phyloP scores from a whole-genome alignment of 768 basidiomycete genomes.

The Hericium alpestre region DNA sequence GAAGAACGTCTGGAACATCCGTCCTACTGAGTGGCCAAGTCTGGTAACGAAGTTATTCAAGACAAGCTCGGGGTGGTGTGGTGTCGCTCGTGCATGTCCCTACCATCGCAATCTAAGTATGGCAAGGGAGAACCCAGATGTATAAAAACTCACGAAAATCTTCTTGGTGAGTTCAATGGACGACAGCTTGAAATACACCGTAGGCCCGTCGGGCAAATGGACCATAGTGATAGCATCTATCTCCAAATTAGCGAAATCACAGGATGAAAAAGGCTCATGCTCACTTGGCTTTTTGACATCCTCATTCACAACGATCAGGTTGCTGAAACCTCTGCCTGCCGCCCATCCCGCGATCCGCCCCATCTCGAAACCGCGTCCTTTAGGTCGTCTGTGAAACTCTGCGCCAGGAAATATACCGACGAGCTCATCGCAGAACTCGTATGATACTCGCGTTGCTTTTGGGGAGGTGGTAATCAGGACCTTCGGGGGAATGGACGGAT shows the following conservation, averaged over 20 bases:
- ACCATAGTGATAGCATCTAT: slow-evolving; percentile 88
- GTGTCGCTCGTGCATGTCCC: slow-evolving; percentile 88
- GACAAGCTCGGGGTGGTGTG: slow-evolving; percentile 91
- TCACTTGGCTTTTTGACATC: slow-evolving; percentile 89
- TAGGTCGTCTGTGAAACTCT: slow-evolving; percentile 78
- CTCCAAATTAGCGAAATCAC: too few relatives aligned
- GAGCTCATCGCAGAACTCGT: slow-evolving; percentile 88
- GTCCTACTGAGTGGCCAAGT: slow-evolving; percentile 85
- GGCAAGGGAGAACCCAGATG: background rate
- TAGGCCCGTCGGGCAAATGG: slow-evolving; percentile 85
- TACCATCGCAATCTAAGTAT: slow-evolving; percentile 17
- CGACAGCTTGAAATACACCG: slow-evolving; percentile 90
- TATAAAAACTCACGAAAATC: slow-evolving; percentile 54
- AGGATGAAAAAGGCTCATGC: slow-evolving; percentile 21
- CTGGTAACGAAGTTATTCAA: slow-evolving; percentile 91
- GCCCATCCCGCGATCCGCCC: slow-evolving; percentile 92
- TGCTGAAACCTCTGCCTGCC: slow-evolving; percentile 76
- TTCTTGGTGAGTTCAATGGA: slow-evolving; percentile 79
- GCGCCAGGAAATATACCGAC: slow-evolving; percentile 86
- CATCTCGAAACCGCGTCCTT: slow-evolving; percentile 83
- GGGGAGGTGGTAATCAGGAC: slow-evolving; percentile 85
- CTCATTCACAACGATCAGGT: slow-evolving; percentile 89
- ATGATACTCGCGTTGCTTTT: slow-evolving; percentile 80
- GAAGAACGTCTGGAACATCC: slow-evolving; percentile 94
- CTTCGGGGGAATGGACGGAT: slow-evolving; percentile 70